Evolutionary conservation across 192 early-diverging fungal species (phyloP), one percentile per base, ranked within the genome.

Genomic region (Linnemannia schmuckeri): DNA sequence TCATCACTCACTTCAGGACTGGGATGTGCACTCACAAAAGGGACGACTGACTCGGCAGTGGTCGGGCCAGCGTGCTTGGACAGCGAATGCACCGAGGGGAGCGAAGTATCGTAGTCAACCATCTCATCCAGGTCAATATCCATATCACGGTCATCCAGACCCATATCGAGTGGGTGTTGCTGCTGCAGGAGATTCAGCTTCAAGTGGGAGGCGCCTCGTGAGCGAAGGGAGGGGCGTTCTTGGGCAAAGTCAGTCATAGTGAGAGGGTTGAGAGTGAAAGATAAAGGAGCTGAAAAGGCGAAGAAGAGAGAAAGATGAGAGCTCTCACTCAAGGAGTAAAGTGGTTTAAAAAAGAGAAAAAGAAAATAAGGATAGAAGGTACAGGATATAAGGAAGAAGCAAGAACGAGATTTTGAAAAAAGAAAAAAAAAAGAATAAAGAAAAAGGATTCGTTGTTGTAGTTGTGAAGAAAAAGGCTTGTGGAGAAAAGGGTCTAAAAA

Each of bases 21-120:
- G 33, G 83, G 83, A 27, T 86, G 83, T 10, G 83, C 79, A 44
- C 83, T 86, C 35, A 86, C 75, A 74, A 86, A 86, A 18, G 83
- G 78, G 30, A 61, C 61, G 12, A 61, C 61, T 0, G 61, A 66
- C 61, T 66, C 61, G n/a, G 27, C 12, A 3, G n/a, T 33, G 10
- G 69, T 63, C 2, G 72, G 38, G 4, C 49, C 7, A 6, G 70
- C n/a, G 17, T 24, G 41, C 37, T 80, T 68, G 20, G 41, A 52
- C 70, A 73, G 47, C 1, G 61, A 18, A 6, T 57, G 30, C n/a
- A 40, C 70, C 72, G 42, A n/a, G 12, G 73, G 40, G 8, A 57
- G 61, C 24, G 78, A 71, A 10, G 77, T 38, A 24, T 73, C 70
- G 33, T 66, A 66, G 61, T 30, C 61, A 7, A 66, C 61, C 61